These are phyloP conservation scores for Clitopilus hobsonii DNA, from an alignment of 768 basidiomycete species.

Conservation along the genomic window DNA sequence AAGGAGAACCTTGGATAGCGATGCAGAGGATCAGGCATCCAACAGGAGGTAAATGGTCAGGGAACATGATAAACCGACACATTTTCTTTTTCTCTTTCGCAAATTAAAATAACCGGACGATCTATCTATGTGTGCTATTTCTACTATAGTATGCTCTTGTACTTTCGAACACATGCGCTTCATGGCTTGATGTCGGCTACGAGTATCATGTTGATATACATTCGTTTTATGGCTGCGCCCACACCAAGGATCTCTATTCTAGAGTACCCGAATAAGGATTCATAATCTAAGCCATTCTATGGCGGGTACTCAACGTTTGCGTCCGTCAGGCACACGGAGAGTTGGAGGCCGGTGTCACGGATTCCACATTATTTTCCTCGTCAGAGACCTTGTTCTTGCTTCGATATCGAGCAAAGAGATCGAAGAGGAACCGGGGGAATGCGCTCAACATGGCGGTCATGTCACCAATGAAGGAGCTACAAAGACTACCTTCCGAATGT, in stretches of 20 bases:
- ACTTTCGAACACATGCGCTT: background rate
- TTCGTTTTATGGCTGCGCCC: background rate
- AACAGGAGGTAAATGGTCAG: constrained; percentile 21
- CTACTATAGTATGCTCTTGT: background rate
- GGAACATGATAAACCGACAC: background rate
- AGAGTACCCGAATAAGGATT: background rate
- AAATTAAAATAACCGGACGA: background rate
- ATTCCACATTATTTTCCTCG: too few species aligned
- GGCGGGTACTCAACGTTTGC: background rate
- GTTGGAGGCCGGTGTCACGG: too few species aligned
- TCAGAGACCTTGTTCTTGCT: background rate
- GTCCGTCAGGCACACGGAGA: too few species aligned
- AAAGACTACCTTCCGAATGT: too few species aligned
- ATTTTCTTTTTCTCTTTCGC: background rate
- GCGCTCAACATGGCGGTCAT: too few species aligned
- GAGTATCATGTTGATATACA: background rate
- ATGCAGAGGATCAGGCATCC: constrained; percentile 74
- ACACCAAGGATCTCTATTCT: too few species aligned
- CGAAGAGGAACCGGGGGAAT: too few species aligned
- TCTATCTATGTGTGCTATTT: background rate
- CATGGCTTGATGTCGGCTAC: background rate
- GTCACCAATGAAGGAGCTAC: too few species aligned
- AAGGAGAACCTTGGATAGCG: constrained; percentile 77
- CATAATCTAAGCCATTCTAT: background rate
- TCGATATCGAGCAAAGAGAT: background rate